These are phyloP conservation scores for Alternaria brassicae DNA, from an alignment of 2,329 filamentous ascomycete genomes.

Conservation along the genomic window DNA sequence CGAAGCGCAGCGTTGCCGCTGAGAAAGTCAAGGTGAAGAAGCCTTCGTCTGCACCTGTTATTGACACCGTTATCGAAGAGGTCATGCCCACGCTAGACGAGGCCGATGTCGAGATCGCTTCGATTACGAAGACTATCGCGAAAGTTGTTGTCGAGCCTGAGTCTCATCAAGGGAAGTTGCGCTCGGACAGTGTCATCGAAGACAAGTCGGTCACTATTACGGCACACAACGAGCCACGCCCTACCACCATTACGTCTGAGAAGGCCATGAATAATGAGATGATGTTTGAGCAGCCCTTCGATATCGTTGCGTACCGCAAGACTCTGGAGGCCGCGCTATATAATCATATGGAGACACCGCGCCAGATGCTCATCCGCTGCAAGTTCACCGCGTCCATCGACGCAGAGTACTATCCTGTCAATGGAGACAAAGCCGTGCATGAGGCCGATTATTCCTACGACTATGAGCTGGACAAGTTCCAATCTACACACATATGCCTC, in stretches of 20 bases:
- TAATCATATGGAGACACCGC: constrained; percentile 11
- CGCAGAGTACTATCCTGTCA: not conserved
- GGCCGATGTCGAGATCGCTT: not conserved
- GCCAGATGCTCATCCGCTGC: constrained; percentile 6
- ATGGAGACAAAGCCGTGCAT: not conserved
- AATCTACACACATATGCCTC: not conserved
- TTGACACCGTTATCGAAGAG: not conserved
- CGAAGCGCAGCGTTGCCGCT: constrained; percentile 6
- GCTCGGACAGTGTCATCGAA: not conserved
- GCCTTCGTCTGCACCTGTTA: not conserved
- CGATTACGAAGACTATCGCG: not conserved
- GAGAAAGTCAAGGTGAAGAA: not conserved
- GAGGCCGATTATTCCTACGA: not conserved
- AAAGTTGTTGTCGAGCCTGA: not conserved
- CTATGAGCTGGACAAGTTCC: not conserved
- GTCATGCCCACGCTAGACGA: not conserved
- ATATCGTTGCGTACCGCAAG: not conserved
- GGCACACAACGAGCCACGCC: too few relatives aligned
- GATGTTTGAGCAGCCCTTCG: not conserved
- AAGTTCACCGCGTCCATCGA: not conserved
- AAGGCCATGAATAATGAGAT: not conserved
- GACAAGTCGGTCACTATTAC: not conserved
- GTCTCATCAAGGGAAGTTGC: not conserved
- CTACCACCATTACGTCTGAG: too few relatives aligned
- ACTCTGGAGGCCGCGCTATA: constrained; percentile 9